Base-by-base conservation (phyloP, 1,284 basidiomycete species). In the Microbotryum intermedium region DNA sequence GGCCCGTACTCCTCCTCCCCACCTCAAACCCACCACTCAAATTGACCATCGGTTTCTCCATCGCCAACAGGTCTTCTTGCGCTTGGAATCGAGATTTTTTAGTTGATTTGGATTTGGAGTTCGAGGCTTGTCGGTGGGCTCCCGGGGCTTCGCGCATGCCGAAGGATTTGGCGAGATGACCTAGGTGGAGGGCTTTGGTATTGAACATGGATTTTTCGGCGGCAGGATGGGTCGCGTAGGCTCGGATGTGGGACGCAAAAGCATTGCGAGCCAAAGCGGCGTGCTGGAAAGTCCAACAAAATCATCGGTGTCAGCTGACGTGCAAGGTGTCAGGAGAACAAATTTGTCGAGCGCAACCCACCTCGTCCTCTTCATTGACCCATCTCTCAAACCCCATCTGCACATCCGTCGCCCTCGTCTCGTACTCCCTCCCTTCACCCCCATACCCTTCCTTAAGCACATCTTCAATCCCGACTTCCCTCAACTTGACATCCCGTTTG, bases 191-290 rank as follows among this genome's bases (percentile, higher is more conserved):
- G 69, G 91, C 83, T 39, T 88, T 86, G 58, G 97, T 84, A 75
- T 97, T 92, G 79, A 99, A 98, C 61, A 95, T 89, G 64, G 88
- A 84, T 71, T 97, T 97, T 74, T 98, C 95, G 63, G 86, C 85
- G 5, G 88, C 82, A 0, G 94, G 93, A 76, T 99, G 95, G 0
- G 95, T 99, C 10, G 95, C 89, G 75, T 98, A 99, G 0, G 95
- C 95, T 58, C 95, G 83, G 76, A 97, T 85, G 74, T 94, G 91
- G 0, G 94, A 95, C 26, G 85, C 79, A 76, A 88, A 99, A 0
- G 91, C 95, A 70, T 83, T 86, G 43, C 90, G 83, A 4, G 95
- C 93, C 6, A 87, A 74, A 6, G 79, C 77, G 10, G 83, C 80
- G 71, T 93, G 85, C 90, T 94, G 69, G 16, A 23, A 20, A 16